Evolutionary conservation across 176 grass and related monocot genomes (phyloP).

Genomic region (Oryza meyeriana): DNA sequence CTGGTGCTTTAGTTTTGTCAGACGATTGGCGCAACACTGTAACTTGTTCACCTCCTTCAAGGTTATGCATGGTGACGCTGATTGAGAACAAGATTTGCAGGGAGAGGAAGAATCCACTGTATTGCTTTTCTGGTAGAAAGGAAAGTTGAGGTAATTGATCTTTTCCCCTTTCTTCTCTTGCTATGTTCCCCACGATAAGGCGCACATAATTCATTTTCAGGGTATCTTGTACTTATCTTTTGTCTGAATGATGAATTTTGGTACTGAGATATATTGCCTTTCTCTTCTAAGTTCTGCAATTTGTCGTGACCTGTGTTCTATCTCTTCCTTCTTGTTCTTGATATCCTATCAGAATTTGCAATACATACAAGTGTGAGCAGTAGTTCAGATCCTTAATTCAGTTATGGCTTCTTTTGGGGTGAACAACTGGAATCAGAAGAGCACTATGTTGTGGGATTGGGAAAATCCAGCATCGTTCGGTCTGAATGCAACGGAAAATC

Average conservation of each 20-base stretch:
- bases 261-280: not conserved
- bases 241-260: not conserved
- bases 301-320: not conserved
- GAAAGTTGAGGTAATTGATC: constrained; percentile 3
- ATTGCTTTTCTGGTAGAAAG: not conserved
- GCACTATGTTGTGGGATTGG: constrained; percentile 31
- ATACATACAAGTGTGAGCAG: not conserved
- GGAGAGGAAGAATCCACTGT: not conserved
- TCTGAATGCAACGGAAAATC: not conserved
- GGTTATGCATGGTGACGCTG: not conserved
- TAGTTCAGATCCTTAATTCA: constrained; percentile 18
- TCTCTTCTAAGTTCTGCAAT: not conserved
- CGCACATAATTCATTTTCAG: not conserved
- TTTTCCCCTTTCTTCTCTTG: not conserved
- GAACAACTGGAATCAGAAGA: constrained; percentile 39
- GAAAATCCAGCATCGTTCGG: not conserved
- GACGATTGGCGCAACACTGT: not conserved
- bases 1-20: constrained; percentile 1
- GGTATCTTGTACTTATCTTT: not conserved
- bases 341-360: not conserved
- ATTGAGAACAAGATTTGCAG: not conserved
- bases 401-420: constrained; percentile 16
- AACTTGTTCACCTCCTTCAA: not conserved
- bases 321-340: not conserved
- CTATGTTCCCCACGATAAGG: not conserved